phyloP scores from a whole-genome alignment of 2,329 filamentous ascomycete species.

The Zalaria sp. region DNA sequence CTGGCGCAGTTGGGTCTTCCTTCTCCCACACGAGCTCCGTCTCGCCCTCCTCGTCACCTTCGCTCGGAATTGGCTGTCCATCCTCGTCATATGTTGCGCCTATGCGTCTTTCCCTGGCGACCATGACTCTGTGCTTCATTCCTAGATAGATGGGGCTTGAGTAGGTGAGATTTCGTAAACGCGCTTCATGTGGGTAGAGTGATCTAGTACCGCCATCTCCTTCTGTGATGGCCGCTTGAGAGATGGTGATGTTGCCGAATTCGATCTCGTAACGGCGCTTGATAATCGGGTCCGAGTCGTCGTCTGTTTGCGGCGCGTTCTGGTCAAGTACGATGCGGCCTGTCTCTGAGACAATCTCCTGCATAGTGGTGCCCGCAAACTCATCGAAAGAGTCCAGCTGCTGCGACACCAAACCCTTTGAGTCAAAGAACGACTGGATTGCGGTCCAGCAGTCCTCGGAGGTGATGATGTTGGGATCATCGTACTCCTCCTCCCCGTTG shows the following conservation, averaged over 20 bases:
- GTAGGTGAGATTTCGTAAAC: slow-evolving; percentile 90
- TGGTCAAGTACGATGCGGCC: slow-evolving; percentile 87
- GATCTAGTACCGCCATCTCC: slow-evolving; percentile 77
- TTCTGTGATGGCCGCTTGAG: slow-evolving; percentile 81
- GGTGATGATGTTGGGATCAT: slow-evolving; percentile 45
- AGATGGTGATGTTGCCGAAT: slow-evolving; percentile 80
- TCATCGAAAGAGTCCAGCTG: slow-evolving; percentile 98
- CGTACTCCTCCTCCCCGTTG: slow-evolving; percentile 8
- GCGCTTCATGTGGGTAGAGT: slow-evolving; percentile 86
- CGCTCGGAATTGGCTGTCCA: slow-evolving; percentile 34
- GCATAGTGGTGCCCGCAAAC: slow-evolving; percentile 86
- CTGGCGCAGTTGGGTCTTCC: slow-evolving; percentile 17
- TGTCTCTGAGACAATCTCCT: slow-evolving; percentile 87
- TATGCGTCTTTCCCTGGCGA: slow-evolving; percentile 64
- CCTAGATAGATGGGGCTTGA: slow-evolving; percentile 81
- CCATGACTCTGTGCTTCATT: slow-evolving; percentile 71
- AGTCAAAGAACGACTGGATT: slow-evolving; percentile 92
- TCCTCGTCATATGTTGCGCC: slow-evolving; percentile 51
- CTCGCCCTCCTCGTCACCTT: slow-evolving; percentile 32
- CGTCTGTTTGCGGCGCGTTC: slow-evolving; percentile 61
- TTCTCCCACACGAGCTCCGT: slow-evolving; percentile 31
- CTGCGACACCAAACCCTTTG: slow-evolving; percentile 90
- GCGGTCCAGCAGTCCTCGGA: slow-evolving; percentile 98
- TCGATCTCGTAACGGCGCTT: slow-evolving; percentile 90
- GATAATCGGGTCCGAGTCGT: slow-evolving; percentile 57